phyloP scores from a whole-genome alignment of 257 asterid genomes.

The Penstemon barbatus region DNA sequence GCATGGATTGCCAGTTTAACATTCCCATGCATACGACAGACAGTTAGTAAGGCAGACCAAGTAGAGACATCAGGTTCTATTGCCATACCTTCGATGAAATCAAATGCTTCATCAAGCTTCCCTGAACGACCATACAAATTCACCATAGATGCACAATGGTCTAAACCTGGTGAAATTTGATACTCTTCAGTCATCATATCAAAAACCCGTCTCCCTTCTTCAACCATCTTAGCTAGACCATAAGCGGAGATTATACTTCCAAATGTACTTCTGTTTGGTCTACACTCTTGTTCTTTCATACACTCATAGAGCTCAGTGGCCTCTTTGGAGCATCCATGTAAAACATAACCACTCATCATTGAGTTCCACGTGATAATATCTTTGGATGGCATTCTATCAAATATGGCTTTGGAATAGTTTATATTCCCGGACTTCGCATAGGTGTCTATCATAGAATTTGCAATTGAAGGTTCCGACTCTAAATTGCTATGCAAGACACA shows the following conservation, averaged over 20 bases:
- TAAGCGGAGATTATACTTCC: constrained; percentile 64
- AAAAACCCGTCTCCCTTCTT: constrained; percentile 51
- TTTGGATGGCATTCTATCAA: constrained; percentile 48
- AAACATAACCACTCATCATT: constrained; percentile 56
- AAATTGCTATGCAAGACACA: constrained; percentile 49
- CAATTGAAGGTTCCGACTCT: constrained; percentile 58
- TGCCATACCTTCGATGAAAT: constrained; percentile 48
- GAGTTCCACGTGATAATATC: constrained; percentile 86
- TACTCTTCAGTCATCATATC: constrained; percentile 50
- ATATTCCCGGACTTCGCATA: constrained; percentile 70
- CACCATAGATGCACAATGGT: constrained; percentile 72
- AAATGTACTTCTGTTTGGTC: constrained; percentile 71
- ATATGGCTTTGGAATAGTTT: constrained; percentile 51
- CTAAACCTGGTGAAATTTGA: constrained; percentile 51
- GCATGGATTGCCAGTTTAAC: constrained; percentile 63
- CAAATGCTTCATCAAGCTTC: constrained; percentile 62
- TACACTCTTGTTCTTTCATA: constrained; percentile 46
- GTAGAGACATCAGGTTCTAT: constrained; percentile 51
- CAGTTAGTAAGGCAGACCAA: constrained; percentile 70
- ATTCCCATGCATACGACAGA: constrained; percentile 59
- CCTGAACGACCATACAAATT: constrained; percentile 72
- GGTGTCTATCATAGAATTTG: constrained; percentile 64
- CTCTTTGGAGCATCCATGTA: constrained; percentile 49
- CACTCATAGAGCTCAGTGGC: constrained; percentile 62
- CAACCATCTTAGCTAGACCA: constrained; percentile 64